A percentile compares a stretch with the other conserved stretches of the same genome.
Evolutionary conservation across 2,329 filamentous ascomycete genomes (phyloP).

Genomic region (Penicillium brevicompactum): DNA sequence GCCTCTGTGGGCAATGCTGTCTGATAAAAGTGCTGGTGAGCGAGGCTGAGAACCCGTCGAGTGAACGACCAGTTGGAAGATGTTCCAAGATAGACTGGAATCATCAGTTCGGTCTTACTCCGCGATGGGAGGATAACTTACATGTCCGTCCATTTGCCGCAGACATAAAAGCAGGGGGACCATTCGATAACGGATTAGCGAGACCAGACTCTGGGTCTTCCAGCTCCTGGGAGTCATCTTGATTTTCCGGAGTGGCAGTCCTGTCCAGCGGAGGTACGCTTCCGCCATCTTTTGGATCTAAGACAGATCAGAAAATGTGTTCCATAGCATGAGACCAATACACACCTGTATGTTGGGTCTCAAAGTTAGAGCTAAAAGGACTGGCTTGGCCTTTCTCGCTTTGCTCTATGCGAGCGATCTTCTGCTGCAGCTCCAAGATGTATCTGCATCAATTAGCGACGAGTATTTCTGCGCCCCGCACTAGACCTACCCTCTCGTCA

Average conservation of each 20-base stretch:
- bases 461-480: neutral
- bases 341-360: conserved; percentile 15
- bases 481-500: conserved; percentile 46
- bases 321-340: neutral
- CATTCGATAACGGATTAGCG: conserved; percentile 47
- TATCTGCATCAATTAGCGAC: conserved; percentile 28
- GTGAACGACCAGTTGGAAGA: conserved; percentile 29
- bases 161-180: conserved; percentile 46
- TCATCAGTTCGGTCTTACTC: conserved; percentile 9
- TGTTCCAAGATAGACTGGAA: conserved; percentile 30
- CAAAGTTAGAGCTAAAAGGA: conserved; percentile 22
- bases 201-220: conserved; percentile 38
- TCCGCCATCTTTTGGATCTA: conserved; percentile 20
- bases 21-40: conserved; percentile 25
- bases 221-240: conserved; percentile 17
- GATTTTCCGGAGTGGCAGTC: conserved; percentile 11
- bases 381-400: conserved; percentile 15
- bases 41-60: conserved; percentile 23
- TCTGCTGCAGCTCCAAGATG: conserved; percentile 40
- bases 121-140: conserved; percentile 28
- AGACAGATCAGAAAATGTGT: conserved; percentile 2
- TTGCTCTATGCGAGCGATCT: conserved; percentile 25
- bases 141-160: conserved; percentile 47
- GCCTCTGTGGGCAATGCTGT: conserved; percentile 44
- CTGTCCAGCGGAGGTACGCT: conserved; percentile 21